These are phyloP conservation scores for Colletotrichum karsti DNA, from an alignment of 2,329 filamentous ascomycete genomes.

Conservation along the genomic window DNA sequence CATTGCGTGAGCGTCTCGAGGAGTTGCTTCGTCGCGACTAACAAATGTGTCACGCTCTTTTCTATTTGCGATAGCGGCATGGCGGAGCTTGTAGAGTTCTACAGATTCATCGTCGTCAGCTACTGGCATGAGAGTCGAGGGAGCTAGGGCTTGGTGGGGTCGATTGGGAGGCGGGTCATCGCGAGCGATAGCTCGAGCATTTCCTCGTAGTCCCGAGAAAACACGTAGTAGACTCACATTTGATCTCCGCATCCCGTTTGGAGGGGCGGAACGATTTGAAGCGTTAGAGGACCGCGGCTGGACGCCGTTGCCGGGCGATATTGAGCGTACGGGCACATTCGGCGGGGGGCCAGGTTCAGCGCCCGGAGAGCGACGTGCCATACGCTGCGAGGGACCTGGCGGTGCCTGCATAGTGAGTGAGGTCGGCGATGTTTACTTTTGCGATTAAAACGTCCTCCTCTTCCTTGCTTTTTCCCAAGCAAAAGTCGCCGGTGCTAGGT, in stretches of 20 bases:
- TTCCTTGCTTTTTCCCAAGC: constrained; percentile 9
- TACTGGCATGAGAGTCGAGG: neutral
- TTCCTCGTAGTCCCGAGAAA: neutral
- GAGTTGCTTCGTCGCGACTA: constrained; percentile 97
- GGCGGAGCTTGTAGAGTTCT: constrained; percentile 61
- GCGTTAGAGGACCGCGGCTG: constrained; percentile 72
- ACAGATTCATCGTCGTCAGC: constrained; percentile 23
- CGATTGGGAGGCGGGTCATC: neutral
- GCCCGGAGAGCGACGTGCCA: constrained; percentile 71
- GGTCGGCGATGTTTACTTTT: neutral
- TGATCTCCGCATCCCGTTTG: constrained; percentile 54
- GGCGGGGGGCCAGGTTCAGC: constrained; percentile 67
- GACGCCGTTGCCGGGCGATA: constrained; percentile 66
- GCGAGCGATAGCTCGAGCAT: neutral
- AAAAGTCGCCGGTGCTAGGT: neutral
- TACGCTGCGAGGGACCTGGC: constrained; percentile 59
- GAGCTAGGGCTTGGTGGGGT: neutral
- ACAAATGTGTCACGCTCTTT: constrained; percentile 96
- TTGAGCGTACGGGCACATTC: constrained; percentile 63
- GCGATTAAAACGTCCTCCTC: constrained; percentile 7
- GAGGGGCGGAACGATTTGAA: constrained; percentile 67
- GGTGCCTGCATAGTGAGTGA: constrained; percentile 58
- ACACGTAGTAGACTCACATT: constrained; percentile 60
- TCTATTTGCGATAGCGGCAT: constrained; percentile 93
- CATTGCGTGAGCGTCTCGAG: constrained; percentile 97